Conservation (phyloP, 352 stramenopile species). For the Phytophthora meadii region DNA sequence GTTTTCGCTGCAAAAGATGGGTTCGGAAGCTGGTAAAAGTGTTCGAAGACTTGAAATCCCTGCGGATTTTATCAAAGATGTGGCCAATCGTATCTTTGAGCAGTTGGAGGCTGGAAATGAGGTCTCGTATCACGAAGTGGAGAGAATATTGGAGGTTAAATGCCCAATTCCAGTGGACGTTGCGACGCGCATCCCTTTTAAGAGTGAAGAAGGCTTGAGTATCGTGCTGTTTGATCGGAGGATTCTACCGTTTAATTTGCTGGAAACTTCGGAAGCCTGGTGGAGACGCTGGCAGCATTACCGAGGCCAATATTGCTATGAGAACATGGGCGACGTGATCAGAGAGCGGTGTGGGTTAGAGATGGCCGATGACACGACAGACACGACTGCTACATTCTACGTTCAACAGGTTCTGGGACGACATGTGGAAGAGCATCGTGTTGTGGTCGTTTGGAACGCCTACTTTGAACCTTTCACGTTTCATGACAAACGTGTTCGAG, state of each 20-base stretch:
- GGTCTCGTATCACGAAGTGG: constrained; percentile 44
- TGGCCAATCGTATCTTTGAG: constrained; percentile 35
- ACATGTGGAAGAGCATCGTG: constrained; percentile 52
- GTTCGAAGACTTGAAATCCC: constrained; percentile 28
- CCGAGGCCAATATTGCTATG: constrained; percentile 16
- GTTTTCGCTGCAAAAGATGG: constrained; percentile 2
- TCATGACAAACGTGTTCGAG: constrained; percentile 36
- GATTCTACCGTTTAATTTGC: constrained; percentile 41
- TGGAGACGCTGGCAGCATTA: constrained; percentile 41
- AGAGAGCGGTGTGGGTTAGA: constrained; percentile 60
- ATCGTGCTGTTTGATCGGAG: constrained; percentile 34
- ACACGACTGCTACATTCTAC: constrained; percentile 50
- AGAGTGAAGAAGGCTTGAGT: constrained; percentile 23
- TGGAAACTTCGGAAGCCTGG: constrained; percentile 40
- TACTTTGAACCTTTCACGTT: constrained; percentile 61
- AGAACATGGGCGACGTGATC: constrained; percentile 44
- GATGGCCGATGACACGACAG: constrained; percentile 48
- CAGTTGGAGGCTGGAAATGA: constrained; percentile 36
- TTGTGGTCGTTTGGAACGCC: constrained; percentile 62
- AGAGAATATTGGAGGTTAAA: constrained; percentile 34
- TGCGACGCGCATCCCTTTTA: constrained; percentile 10
- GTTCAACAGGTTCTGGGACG: constrained; percentile 57
- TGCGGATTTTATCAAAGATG: constrained; percentile 11
- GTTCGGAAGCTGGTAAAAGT: background rate
- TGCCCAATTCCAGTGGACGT: constrained; percentile 22